These are phyloP conservation scores for Cryphonectria naterciae DNA, from an alignment of 2,329 filamentous ascomycete species.

Conservation along the genomic window DNA sequence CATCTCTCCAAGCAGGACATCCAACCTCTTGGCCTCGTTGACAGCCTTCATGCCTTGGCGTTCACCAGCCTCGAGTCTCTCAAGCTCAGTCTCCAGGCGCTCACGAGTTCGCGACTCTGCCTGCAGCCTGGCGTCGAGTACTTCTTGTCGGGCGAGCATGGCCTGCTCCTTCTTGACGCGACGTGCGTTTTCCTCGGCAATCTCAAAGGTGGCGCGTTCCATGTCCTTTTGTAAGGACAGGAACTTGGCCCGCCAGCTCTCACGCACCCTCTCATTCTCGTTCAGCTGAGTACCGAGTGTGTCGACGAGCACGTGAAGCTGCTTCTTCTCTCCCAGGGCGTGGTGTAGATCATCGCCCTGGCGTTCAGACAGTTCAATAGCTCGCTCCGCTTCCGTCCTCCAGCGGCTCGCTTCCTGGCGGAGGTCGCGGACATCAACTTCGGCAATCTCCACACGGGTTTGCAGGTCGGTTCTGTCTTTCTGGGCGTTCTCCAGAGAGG, in stretches of 20 bases:
- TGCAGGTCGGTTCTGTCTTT: constrained; percentile 60
- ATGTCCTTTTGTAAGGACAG: constrained; percentile 87
- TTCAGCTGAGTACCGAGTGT: constrained; percentile 78
- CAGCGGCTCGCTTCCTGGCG: constrained; percentile 63
- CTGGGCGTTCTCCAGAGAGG: constrained; percentile 63
- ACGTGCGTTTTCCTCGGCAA: constrained; percentile 79
- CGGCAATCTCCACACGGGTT: constrained; percentile 57
- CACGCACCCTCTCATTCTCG: constrained; percentile 82
- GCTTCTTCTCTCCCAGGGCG: constrained; percentile 66
- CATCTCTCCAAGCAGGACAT: constrained; percentile 58
- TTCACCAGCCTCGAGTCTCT: constrained; percentile 66
- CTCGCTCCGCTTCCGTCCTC: constrained; percentile 64
- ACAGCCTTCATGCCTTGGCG: constrained; percentile 67
- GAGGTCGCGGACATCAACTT: constrained; percentile 59
- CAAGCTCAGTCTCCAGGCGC: constrained; percentile 68
- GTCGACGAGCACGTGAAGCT: constrained; percentile 73
- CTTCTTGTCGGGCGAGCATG: constrained; percentile 76
- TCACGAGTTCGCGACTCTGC: constrained; percentile 73
- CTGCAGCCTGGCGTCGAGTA: constrained; percentile 76
- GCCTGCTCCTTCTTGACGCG: constrained; percentile 81
- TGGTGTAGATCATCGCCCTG: constrained; percentile 54
- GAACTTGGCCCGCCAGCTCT: constrained; percentile 83
- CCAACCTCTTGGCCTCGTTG: constrained; percentile 64
- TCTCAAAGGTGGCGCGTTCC: constrained; percentile 74
- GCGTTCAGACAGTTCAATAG: constrained; percentile 55